phyloP scores from a whole-genome alignment of 2,329 filamentous ascomycete genomes.

The Byssoonygena ceratinophila region DNA sequence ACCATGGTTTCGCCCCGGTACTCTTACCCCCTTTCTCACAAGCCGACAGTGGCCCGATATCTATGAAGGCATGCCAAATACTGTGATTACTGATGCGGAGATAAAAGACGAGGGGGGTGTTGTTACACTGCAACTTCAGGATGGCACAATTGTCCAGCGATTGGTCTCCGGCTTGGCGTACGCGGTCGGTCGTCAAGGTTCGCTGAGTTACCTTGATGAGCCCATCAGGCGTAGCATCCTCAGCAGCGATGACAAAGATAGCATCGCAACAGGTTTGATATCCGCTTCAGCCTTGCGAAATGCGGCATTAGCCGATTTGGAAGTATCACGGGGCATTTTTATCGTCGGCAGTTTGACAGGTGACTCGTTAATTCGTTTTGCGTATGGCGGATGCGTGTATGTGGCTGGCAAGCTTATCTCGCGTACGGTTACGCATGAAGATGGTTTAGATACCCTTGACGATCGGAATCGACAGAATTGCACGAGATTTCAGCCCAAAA shows the following conservation, averaged over 20 bases:
- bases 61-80: constrained; percentile 49
- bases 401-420: constrained; percentile 44
- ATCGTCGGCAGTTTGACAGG: constrained; percentile 50
- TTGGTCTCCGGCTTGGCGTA: constrained; percentile 44
- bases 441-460: not conserved
- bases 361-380: constrained; percentile 50
- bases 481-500: not conserved
- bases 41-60: constrained; percentile 41
- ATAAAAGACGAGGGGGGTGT: constrained; percentile 24
- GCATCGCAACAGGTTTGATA: constrained; percentile 28
- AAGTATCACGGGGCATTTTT: constrained; percentile 45
- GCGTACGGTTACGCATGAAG: not conserved
- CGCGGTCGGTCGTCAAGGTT: constrained; percentile 47
- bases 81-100: constrained; percentile 36
- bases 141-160: constrained; percentile 38
- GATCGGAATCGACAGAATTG: not conserved
- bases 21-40: constrained; percentile 39
- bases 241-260: constrained; percentile 16
- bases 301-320: constrained; percentile 43
- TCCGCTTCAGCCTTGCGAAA: constrained; percentile 45
- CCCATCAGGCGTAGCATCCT: constrained; percentile 41
- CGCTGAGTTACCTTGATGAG: constrained; percentile 42
- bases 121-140: constrained; percentile 36
- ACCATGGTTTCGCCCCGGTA: constrained; percentile 23
- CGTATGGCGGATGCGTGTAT: constrained; percentile 49